Evolutionary conservation across 2,329 filamentous ascomycete genomes (phyloP).

Genomic region (Sordariomycetes sp.): DNA sequence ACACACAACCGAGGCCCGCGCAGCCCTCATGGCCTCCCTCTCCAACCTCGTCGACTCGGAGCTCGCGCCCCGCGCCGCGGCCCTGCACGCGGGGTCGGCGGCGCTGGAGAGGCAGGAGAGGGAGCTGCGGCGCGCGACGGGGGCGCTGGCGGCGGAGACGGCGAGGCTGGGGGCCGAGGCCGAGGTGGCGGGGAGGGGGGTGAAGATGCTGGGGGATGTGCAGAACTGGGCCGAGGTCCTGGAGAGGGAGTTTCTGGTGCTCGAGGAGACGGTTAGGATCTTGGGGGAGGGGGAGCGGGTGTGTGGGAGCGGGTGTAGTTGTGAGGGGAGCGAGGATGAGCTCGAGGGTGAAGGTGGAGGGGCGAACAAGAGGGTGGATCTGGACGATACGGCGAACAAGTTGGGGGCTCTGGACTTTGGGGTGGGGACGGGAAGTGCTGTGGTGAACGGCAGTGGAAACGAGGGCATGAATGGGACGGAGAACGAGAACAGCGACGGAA

Average conservation of each 20-base stretch:
- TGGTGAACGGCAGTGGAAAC: background rate
- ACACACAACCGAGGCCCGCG: conserved; percentile 41
- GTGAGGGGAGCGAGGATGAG: conserved; percentile 20
- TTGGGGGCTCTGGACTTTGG: conserved; percentile 6
- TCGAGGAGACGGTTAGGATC: conserved; percentile 51
- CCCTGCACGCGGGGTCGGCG: conserved; percentile 55
- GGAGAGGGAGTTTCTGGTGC: conserved; percentile 48
- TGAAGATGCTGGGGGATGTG: conserved; percentile 71
- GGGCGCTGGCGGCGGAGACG: conserved; percentile 46
- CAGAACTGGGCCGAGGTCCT: conserved; percentile 83
- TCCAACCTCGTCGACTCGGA: conserved; percentile 58
- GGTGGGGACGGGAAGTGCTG: background rate
- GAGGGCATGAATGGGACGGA: conserved; percentile 6
- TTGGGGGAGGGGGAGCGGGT: conserved; percentile 4
- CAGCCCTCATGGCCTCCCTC: conserved; percentile 47
- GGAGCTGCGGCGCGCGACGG: conserved; percentile 47
- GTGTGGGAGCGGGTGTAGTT: conserved; percentile 17
- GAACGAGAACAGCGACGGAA: conserved; percentile 4
- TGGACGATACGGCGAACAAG: conserved; percentile 7
- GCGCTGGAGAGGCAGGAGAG: conserved; percentile 55
- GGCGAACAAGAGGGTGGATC: conserved; percentile 5
- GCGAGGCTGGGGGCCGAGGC: conserved; percentile 53
- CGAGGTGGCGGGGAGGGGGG: conserved; percentile 43
- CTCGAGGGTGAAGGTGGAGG: conserved; percentile 8
- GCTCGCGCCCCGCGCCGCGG: conserved; percentile 52